Evolutionary conservation across 352 stramenopile species (phyloP), one percentile per base, ranked within the genome.

Genomic region (Globisporangium recalcitrans): DNA sequence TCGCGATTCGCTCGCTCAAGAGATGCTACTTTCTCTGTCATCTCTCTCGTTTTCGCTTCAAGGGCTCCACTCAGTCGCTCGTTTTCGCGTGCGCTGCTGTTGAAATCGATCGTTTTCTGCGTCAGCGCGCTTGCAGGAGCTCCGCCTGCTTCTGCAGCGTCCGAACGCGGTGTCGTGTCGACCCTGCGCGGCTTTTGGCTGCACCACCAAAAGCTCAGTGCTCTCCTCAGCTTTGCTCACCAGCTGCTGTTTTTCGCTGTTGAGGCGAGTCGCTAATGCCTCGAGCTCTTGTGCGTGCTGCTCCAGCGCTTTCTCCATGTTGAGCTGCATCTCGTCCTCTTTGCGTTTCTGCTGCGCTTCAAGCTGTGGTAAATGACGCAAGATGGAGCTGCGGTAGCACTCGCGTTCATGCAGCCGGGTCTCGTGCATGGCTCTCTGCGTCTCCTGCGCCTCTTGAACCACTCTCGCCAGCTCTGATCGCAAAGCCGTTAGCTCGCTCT

Each of bases 1-100:
- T 87, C 74, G 8, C 77, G 72, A 6, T 75, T 72, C 0, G 24
- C 58, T 3, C 70, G 63, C 60, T 89, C 80, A 0, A 87, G 60
- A 2, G 52, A 49, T 10, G 63, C 42, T 16, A 85, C 24, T 16
- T 70, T 69, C 21, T 81, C 68, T 1, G 60, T 8, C 60, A 75
- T 63, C 34, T 87, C 78, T 1, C 63, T 58, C 0, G 68, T 69
- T 27, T 74, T 81, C 1, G 65, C 56, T 0, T 77, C 72, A 1
- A 88, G 38, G 6, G 75, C 48, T n/a, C 36, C 32, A 21, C 58
- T 62, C 4, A 82, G 38, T 0, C 60, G 52, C 29, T 85, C 71
- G 2, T 60, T 63, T 47, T 80, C 77, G 6, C 65, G 65, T 22
- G 67, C 66, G 0, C 60, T 68, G 10, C 38, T 67, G 4, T 65